These are phyloP conservation scores for Pythium dissotocum DNA, from an alignment of 352 stramenopile genomes.

Conservation along the genomic window DNA sequence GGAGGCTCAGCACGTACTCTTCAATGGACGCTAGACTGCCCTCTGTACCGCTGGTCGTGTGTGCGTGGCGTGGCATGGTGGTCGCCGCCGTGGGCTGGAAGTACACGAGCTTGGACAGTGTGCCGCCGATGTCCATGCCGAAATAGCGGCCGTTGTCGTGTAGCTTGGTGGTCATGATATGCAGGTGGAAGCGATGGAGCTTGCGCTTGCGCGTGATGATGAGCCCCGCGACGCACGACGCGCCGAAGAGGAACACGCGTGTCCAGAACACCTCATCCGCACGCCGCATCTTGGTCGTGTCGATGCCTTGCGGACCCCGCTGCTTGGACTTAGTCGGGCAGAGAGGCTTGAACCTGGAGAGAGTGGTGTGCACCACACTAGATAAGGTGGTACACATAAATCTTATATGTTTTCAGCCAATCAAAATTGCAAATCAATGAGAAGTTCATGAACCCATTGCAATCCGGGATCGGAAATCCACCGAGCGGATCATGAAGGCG, in stretches of 20 bases:
- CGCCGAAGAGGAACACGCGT: constrained; percentile 70
- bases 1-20: constrained; percentile 47
- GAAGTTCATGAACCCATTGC: too few species aligned
- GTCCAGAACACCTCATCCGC: constrained; percentile 60
- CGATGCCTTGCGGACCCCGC: background rate
- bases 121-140: constrained; percentile 93
- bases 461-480: too few species aligned
- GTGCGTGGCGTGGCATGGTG: constrained; percentile 27
- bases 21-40: constrained; percentile 59
- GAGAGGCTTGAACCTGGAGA: background rate
- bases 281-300: constrained; percentile 11
- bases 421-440: background rate
- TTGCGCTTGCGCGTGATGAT: constrained; percentile 70
- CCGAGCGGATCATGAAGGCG: too few species aligned
- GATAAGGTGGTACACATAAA: background rate
- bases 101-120: constrained; percentile 93
- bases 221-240: constrained; percentile 65
- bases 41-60: constrained; percentile 33
- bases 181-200: constrained; percentile 66
- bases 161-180: constrained; percentile 67
- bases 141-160: constrained; percentile 79
- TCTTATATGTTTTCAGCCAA: background rate
- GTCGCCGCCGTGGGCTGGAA: constrained; percentile 72
- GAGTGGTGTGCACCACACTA: background rate
- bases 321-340: background rate